These are phyloP conservation scores for Zygnema cylindricum DNA, from an alignment of 139 green algal species.

Conservation along the genomic window DNA sequence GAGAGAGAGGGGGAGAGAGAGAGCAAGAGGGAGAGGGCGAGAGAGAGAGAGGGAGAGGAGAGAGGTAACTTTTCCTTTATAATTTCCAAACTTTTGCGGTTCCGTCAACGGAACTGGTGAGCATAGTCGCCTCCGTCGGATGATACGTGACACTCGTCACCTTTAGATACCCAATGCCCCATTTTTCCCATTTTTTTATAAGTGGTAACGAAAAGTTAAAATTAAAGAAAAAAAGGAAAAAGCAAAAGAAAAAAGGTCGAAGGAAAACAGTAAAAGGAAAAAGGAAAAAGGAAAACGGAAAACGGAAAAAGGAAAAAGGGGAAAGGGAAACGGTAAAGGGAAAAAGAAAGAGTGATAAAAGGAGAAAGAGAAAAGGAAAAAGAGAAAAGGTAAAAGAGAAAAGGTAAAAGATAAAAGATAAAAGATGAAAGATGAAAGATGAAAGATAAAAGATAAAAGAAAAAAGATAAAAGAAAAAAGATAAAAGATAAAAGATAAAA, in stretches of 20 bases:
- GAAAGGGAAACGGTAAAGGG: not conserved
- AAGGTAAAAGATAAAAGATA: not conserved
- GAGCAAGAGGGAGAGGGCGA: too few species aligned
- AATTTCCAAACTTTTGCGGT: slow-evolving; percentile 77
- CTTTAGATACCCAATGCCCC: too few species aligned
- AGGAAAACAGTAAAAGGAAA: not conserved
- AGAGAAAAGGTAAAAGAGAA: not conserved
- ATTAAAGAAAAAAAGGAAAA: too few species aligned
- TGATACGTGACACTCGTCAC: slow-evolving; percentile 81
- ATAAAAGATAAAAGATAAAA: not conserved
- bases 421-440: too few species aligned
- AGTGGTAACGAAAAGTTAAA: too few species aligned
- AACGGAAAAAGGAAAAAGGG: not conserved
- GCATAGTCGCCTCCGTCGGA: slow-evolving; percentile 70
- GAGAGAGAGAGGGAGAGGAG: too few species aligned
- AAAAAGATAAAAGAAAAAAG: not conserved
- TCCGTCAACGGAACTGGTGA: slow-evolving; percentile 82
- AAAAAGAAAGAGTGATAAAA: not conserved
- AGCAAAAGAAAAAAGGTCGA: not conserved
- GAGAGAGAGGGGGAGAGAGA: too few species aligned
- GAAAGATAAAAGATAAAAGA: not conserved
- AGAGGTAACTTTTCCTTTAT: too few species aligned
- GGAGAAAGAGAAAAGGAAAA: not conserved
- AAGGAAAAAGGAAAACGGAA: not conserved
- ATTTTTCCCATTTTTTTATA: too few species aligned